Evolutionary conservation across 257 asterid genomes (phyloP).

Genomic region (Solanum habrochaites): DNA sequence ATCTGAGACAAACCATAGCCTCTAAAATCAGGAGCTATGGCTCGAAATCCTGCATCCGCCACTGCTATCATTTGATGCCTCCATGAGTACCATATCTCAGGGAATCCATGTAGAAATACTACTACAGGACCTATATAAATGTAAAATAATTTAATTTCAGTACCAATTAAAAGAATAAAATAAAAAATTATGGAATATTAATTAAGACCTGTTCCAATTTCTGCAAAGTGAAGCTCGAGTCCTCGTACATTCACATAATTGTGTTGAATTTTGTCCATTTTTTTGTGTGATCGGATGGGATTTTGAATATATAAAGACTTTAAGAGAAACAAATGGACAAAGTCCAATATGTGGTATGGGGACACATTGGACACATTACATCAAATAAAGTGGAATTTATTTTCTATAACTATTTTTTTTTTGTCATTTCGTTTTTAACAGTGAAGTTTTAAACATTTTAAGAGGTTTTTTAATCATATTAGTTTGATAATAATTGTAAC

Average conservation of each 20-base stretch:
- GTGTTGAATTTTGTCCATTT: constrained; percentile 27
- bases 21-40: constrained; percentile 40
- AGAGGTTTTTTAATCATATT: too few relatives aligned
- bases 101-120: constrained; percentile 41
- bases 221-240: constrained; percentile 39
- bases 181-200: not conserved
- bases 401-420: too few relatives aligned
- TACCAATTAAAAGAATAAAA: not conserved
- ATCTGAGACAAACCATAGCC: constrained; percentile 47
- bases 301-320: not conserved
- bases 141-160: not conserved
- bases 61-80: constrained; percentile 37
- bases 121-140: constrained; percentile 6
- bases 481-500: too few relatives aligned
- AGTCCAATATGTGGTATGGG: not conserved
- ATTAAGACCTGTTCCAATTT: constrained; percentile 14
- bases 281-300: not conserved
- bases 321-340: not conserved
- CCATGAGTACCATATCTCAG: constrained; percentile 46
- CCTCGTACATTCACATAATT: constrained; percentile 20
- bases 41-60: constrained; percentile 35
- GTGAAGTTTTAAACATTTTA: too few relatives aligned
- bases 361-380: too few relatives aligned
- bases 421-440: too few relatives aligned
- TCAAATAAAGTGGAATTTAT: too few relatives aligned